These are phyloP conservation scores for Hyphodiscus sp. DNA, from an alignment of 2,329 filamentous ascomycete species.

Conservation along the genomic window DNA sequence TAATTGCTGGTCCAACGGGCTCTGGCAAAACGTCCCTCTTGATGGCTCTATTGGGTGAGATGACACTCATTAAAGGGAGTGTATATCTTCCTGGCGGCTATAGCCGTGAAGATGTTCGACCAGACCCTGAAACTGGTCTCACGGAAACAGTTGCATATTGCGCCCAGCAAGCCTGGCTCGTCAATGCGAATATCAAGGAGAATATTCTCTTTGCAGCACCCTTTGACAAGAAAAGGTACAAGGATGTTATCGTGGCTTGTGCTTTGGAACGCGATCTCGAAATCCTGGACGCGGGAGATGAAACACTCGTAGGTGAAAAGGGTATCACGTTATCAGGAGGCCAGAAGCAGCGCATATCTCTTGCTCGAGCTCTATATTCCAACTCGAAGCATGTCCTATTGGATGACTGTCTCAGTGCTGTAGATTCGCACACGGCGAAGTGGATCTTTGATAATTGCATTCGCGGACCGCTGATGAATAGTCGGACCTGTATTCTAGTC, in stretches of 20 bases:
- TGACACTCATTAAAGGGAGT: slow-evolving; percentile 75
- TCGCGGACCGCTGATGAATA: slow-evolving; percentile 78
- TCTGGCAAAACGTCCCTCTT: slow-evolving; percentile 93
- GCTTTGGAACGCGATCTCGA: slow-evolving; percentile 85
- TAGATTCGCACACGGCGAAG: slow-evolving; percentile 95
- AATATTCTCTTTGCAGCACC: slow-evolving; percentile 89
- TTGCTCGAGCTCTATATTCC: slow-evolving; percentile 95
- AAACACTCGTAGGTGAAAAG: slow-evolving; percentile 93
- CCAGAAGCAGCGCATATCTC: slow-evolving; percentile 94
- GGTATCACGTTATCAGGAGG: slow-evolving; percentile 94
- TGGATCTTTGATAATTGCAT: slow-evolving; percentile 97
- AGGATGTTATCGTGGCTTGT: slow-evolving; percentile 82
- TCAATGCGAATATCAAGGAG: slow-evolving; percentile 91
- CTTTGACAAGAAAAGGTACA: slow-evolving; percentile 76
- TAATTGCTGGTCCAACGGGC: slow-evolving; percentile 88
- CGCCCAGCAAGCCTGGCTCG: slow-evolving; percentile 92
- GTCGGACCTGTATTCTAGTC: slow-evolving; percentile 87
- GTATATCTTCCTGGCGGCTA: slow-evolving; percentile 74
- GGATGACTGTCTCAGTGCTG: slow-evolving; percentile 92
- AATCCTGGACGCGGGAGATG: slow-evolving; percentile 86
- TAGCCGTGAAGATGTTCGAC: slow-evolving; percentile 76
- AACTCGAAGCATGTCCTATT: slow-evolving; percentile 85
- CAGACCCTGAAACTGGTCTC: slow-evolving; percentile 76
- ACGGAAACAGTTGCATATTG: slow-evolving; percentile 94
- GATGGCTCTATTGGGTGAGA: slow-evolving; percentile 94